These are phyloP conservation scores for Aspergillus mulundensis DNA, from an alignment of 495 filamentous ascomycete species.

Conservation along the genomic window DNA sequence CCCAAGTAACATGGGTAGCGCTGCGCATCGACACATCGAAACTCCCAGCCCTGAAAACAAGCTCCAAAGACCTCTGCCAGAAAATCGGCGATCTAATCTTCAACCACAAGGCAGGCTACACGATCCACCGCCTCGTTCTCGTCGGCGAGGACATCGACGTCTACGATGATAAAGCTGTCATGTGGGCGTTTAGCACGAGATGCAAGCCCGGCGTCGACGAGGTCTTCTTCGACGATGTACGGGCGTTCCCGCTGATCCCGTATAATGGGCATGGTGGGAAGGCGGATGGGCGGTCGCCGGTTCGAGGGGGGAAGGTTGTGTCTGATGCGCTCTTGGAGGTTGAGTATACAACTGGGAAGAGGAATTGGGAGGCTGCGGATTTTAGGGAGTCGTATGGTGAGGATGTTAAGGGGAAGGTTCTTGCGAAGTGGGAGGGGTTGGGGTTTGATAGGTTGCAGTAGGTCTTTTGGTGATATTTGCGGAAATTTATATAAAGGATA, in stretches of 20 bases:
- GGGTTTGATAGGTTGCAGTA: slow-evolving; percentile 27
- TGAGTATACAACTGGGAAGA: slow-evolving; percentile 30
- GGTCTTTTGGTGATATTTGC: neutral
- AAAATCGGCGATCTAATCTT: slow-evolving; percentile 35
- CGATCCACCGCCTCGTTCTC: slow-evolving; percentile 35
- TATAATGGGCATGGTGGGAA: slow-evolving; percentile 33
- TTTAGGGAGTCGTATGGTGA: slow-evolving; percentile 35
- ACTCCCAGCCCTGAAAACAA: slow-evolving; percentile 30
- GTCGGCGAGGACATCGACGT: slow-evolving; percentile 40
- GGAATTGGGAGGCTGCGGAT: slow-evolving; percentile 29
- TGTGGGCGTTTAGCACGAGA: slow-evolving; percentile 42
- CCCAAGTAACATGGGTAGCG: slow-evolving; percentile 40
- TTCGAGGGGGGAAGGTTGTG: slow-evolving; percentile 37
- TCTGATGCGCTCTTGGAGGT: slow-evolving; percentile 34
- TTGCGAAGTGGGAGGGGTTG: slow-evolving; percentile 30
- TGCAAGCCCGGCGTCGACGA: slow-evolving; percentile 37
- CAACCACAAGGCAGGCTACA: slow-evolving; percentile 33
- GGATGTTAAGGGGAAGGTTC: slow-evolving; percentile 31
- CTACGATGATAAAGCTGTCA: slow-evolving; percentile 32
- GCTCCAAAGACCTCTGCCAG: slow-evolving; percentile 24
- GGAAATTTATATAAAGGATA: neutral
- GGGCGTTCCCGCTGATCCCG: slow-evolving; percentile 36
- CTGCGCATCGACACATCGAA: slow-evolving; percentile 30
- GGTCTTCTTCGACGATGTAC: slow-evolving; percentile 35
- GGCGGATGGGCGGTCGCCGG: slow-evolving; percentile 10